phyloP scores from a whole-genome alignment of 2,329 filamentous ascomycete genomes.

The Coniochaeta sp. region DNA sequence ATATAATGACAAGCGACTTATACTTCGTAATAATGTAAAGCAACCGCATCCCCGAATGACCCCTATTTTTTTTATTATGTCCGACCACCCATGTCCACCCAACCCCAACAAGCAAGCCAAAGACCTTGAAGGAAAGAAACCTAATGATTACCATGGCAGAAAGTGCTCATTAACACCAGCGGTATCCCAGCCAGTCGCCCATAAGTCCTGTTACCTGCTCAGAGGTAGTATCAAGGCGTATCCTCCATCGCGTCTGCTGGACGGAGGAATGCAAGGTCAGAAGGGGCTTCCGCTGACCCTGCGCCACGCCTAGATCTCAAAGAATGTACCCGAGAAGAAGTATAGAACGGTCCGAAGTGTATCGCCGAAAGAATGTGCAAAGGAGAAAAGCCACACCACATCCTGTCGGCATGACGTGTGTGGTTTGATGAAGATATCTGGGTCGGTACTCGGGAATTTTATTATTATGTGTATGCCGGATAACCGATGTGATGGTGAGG shows the following conservation, averaged over 20 bases:
- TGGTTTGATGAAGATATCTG: neutral
- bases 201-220: neutral
- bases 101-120: neutral
- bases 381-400: neutral
- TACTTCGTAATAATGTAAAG: neutral
- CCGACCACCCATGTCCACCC: neutral
- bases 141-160: slow-evolving; percentile 2
- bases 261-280: neutral
- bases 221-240: neutral
- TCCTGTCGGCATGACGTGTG: neutral
- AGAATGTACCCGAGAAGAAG: neutral
- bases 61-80: neutral
- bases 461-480: neutral
- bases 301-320: neutral
- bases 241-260: neutral
- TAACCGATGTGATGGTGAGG: neutral
- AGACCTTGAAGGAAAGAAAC: slow-evolving; percentile 4
- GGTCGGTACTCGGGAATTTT: neutral
- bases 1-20: neutral
- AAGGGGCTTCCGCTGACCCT: neutral
- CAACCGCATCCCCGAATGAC: neutral
- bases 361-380: neutral
- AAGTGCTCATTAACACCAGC: slow-evolving; percentile 1
- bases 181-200: neutral
- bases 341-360: neutral